Base-by-base conservation (phyloP, 345 rosid genomes). In the Rhodomyrtus tomentosa region DNA sequence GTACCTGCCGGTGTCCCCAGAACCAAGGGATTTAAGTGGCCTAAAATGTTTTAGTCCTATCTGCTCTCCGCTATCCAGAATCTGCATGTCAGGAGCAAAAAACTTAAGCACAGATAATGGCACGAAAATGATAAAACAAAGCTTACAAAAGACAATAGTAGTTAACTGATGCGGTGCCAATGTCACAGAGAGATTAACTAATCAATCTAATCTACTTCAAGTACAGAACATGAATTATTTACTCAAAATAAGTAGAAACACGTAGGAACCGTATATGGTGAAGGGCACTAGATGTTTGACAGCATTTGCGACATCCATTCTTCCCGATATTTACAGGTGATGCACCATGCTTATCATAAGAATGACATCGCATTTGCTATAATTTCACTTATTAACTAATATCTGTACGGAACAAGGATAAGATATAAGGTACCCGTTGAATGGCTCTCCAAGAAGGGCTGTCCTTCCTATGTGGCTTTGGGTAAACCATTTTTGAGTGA, bases 1-100 rank as follows among this genome's bases (percentile, higher is more conserved):
- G 82, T 55, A 96, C 98, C 99, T 94, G 89, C 99, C 99, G n/a
- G 98, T 95, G 89, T 96, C 99, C 85, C 99, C 99, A 7, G 98
- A 94, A 83, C 98, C 99, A 90, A 96, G 87, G 54, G 98, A 97
- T 87, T 95, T 96, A 82, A 95, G 87, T 15, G 97, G 99, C 90
- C 88, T 88, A 84, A 96, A 96, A 92, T 96, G 98, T 83, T 93
- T 88, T 81, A 95, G 88, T 55, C 98, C 93, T 83, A 96, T 91
- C 54, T 83, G 90, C 86, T 96, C 99, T 84, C 96, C 97, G 22
- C 89, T 80, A 29, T 94, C 95, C 24, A 89, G 85, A 82, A 93
- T 85, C 98, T 94, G 90, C 87, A 86, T 20, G 58, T 81, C 83
- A 50, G 45, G 36, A 80, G 40, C 74, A 52, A 55, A 55, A 16